Conservation (phyloP, 2,329 filamentous ascomycete species). For the Diaporthe nobilis region DNA sequence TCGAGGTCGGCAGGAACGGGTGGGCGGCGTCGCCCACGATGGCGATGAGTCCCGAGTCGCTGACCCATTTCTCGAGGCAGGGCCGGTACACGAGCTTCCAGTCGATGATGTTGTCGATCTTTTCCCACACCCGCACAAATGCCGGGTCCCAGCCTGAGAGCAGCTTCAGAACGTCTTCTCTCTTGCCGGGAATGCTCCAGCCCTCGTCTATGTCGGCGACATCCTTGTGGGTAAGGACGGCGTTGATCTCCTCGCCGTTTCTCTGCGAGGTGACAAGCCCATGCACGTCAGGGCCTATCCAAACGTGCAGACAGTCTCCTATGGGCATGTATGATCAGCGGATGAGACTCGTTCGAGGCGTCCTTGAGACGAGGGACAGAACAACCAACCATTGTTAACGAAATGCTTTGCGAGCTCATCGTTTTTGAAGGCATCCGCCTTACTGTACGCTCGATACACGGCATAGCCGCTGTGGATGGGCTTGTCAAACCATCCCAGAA, state of each 20-base stretch:
- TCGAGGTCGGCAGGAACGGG: not conserved
- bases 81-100: constrained; percentile 1
- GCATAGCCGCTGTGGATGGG: too few species aligned
- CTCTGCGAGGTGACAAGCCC: not conserved
- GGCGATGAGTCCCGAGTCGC: constrained; percentile 4
- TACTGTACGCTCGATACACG: too few species aligned
- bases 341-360: too few species aligned
- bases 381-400: too few species aligned
- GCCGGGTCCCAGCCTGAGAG: constrained; percentile 1
- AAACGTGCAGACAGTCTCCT: not conserved
- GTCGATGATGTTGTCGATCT: constrained; percentile 1
- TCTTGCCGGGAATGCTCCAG: not conserved
- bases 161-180: not conserved
- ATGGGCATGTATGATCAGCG: too few species aligned
- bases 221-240: not conserved
- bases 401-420: too few species aligned
- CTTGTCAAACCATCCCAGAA: too few species aligned
- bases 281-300: not conserved
- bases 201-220: not conserved
- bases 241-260: constrained; percentile 6
- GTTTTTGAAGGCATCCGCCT: too few species aligned
- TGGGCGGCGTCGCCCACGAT: not conserved
- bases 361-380: too few species aligned
- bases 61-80: not conserved
- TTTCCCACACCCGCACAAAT: not conserved